These are phyloP conservation scores for Mycosarcoma mackinlayi DNA, from an alignment of 1,284 basidiomycete species.

Conservation along the genomic window DNA sequence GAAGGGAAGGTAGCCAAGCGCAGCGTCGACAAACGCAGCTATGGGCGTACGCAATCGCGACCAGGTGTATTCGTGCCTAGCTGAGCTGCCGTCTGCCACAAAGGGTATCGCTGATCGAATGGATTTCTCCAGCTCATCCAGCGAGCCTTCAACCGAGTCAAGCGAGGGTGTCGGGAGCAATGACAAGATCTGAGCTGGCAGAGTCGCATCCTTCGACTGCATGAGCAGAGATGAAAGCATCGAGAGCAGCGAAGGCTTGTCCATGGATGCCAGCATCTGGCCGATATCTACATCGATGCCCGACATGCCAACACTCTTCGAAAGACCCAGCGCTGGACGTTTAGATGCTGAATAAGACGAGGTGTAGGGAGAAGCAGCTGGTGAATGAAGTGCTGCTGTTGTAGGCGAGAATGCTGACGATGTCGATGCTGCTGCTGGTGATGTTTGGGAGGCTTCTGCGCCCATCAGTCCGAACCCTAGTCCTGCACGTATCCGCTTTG, in stretches of 20 bases:
- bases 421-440: not conserved
- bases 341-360: constrained; percentile 25
- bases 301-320: constrained; percentile 38
- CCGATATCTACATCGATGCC: constrained; percentile 56
- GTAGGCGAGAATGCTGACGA: constrained; percentile 14
- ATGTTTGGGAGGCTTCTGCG: constrained; percentile 18
- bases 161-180: constrained; percentile 60
- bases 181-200: constrained; percentile 58
- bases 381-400: constrained; percentile 4
- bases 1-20: constrained; percentile 52
- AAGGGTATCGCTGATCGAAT: constrained; percentile 52
- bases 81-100: constrained; percentile 26
- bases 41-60: constrained; percentile 53
- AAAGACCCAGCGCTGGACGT: constrained; percentile 25
- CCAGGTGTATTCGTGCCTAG: constrained; percentile 61
- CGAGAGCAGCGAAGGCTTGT: constrained; percentile 59
- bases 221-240: constrained; percentile 54
- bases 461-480: constrained; percentile 44
- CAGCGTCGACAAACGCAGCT: constrained; percentile 51
- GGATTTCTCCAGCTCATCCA: constrained; percentile 54
- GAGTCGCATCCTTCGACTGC: constrained; percentile 40
- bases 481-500: constrained; percentile 53
- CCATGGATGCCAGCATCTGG: constrained; percentile 60
- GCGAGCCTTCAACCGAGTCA: constrained; percentile 47
- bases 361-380: not conserved